phyloP scores from a whole-genome alignment of 768 basidiomycete genomes.

The Macrolepiota albuminosa region DNA sequence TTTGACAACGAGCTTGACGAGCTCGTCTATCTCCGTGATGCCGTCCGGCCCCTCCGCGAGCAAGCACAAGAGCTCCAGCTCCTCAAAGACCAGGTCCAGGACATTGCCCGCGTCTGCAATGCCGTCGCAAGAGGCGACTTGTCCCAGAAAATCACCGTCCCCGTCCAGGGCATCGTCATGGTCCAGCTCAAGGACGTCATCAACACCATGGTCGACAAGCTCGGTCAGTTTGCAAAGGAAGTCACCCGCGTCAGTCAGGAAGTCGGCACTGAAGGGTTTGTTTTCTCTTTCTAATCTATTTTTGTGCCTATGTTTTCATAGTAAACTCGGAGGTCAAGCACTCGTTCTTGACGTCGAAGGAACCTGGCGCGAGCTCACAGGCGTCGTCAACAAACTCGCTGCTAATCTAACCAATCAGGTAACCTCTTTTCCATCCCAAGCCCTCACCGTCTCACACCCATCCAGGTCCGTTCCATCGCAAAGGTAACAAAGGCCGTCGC shows the following conservation, averaged over 20 bases:
- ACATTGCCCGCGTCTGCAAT: constrained; percentile 77
- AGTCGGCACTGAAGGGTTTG: constrained; percentile 75
- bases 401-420: constrained; percentile 75
- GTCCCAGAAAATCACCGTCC: constrained; percentile 75
- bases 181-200: constrained; percentile 77
- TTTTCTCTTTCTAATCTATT: neutral
- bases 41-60: neutral
- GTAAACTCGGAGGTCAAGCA: constrained; percentile 85
- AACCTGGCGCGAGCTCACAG: constrained; percentile 82
- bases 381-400: constrained; percentile 78
- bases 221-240: constrained; percentile 88
- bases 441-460: neutral
- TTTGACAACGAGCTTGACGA: constrained; percentile 11
- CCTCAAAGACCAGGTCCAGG: constrained; percentile 80
- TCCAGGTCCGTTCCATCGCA: constrained; percentile 74
- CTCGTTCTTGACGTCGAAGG: constrained; percentile 86
- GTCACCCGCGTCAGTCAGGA: constrained; percentile 83
- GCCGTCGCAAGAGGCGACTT: constrained; percentile 75
- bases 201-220: constrained; percentile 61
- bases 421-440: neutral
- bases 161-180: constrained; percentile 76
- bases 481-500: constrained; percentile 94
- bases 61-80: constrained; percentile 64
- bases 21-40: neutral
- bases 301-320: constrained; percentile 20